phyloP scores from a whole-genome alignment of 331 rosid genomes.

The Rhamnella rubrinervis region DNA sequence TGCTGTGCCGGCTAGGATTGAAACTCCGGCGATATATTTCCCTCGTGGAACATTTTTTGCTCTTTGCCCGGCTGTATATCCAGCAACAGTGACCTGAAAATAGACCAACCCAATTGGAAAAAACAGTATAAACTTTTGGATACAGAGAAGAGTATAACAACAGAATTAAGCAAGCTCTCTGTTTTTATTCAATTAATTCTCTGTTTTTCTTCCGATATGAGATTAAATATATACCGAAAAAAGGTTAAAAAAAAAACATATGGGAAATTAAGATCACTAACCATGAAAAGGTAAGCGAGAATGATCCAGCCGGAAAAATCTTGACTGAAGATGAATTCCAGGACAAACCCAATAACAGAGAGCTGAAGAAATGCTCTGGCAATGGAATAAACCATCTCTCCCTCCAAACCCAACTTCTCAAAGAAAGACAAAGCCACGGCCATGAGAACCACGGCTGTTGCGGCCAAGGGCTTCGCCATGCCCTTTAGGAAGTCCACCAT shows the following conservation, averaged over 20 bases:
- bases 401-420: slow-evolving; percentile 69
- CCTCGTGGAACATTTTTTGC: slow-evolving; percentile 89
- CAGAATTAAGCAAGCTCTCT: not conserved
- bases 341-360: slow-evolving; percentile 85
- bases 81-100: slow-evolving; percentile 72
- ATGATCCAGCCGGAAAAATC: slow-evolving; percentile 68
- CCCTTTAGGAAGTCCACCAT: slow-evolving; percentile 57
- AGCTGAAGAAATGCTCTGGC: slow-evolving; percentile 82
- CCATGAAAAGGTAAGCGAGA: slow-evolving; percentile 92
- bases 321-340: slow-evolving; percentile 80
- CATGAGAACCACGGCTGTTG: slow-evolving; percentile 60
- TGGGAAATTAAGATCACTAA: slow-evolving; percentile 8
- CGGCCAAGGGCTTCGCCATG: slow-evolving; percentile 72
- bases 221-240: not conserved
- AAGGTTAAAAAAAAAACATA: not conserved
- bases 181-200: no score
- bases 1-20: slow-evolving; percentile 76
- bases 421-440: slow-evolving; percentile 61
- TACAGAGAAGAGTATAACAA: no score
- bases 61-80: slow-evolving; percentile 94
- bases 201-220: no score
- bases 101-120: not conserved
- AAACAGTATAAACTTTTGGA: no score
- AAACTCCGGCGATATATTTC: slow-evolving; percentile 71
- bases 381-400: slow-evolving; percentile 70